phyloP scores from a whole-genome alignment of 164 flowering plant genomes.

The Liquidambar formosana region DNA sequence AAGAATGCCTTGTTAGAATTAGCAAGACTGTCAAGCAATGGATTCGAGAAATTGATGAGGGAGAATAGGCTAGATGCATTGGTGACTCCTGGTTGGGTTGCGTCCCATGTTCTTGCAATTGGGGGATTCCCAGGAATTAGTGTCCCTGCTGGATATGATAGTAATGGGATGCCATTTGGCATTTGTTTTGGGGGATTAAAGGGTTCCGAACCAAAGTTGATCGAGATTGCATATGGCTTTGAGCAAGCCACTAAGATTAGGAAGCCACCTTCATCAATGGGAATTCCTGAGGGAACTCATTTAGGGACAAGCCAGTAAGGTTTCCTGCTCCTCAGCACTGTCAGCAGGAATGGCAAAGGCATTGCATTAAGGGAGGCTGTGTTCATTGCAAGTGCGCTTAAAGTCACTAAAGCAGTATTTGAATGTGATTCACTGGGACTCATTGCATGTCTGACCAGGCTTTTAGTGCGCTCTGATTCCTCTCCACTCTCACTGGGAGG shows the following conservation, averaged over 20 bases:
- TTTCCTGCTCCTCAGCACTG: no score
- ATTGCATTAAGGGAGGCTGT: no score
- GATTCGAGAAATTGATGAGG: slow-evolving; percentile 41
- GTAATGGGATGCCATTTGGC: slow-evolving; percentile 34
- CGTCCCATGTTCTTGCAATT: slow-evolving; percentile 27
- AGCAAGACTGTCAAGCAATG: slow-evolving; percentile 23
- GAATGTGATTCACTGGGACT: no score
- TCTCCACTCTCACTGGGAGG: no score
- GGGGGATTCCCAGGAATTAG: slow-evolving; percentile 37
- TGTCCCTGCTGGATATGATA: slow-evolving; percentile 39
- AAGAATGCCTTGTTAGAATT: slow-evolving; percentile 15
- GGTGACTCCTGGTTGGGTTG: slow-evolving; percentile 29
- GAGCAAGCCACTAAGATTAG: slow-evolving; percentile 55
- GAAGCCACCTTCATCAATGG: slow-evolving; percentile 36
- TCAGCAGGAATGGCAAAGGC: no score
- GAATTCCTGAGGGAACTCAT: no score
- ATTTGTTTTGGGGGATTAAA: slow-evolving; percentile 38
- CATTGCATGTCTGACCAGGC: no score
- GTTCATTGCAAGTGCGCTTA: no score
- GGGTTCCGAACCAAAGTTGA: slow-evolving; percentile 41
- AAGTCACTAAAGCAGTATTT: no score
- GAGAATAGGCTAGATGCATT: slow-evolving; percentile 37
- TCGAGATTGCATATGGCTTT: slow-evolving; percentile 53
- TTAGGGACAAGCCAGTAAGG: no score
- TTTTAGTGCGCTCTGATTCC: no score